Evolutionary conservation across 2,329 filamentous ascomycete genomes (phyloP), one percentile per base, ranked within the genome.

Genomic region (Colletotrichum sp.): DNA sequence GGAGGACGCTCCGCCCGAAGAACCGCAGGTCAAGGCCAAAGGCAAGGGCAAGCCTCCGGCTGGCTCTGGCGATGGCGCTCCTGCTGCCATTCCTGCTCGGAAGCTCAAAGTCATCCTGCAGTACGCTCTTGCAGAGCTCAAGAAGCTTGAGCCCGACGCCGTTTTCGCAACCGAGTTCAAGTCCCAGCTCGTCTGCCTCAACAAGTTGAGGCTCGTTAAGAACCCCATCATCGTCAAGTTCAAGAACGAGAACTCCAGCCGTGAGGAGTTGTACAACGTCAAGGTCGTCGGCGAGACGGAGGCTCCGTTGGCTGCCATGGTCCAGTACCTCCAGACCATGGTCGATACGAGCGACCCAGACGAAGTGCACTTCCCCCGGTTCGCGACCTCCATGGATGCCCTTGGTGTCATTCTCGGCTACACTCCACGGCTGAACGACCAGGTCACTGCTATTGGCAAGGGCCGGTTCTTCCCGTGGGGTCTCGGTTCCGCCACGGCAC

Each of bases 351-450:
- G 80, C 3, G 83, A 82, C 44, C 68, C 82, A 1, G 80, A 82
- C 5, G 84, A 86, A 13, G 75, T 78, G 2, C 78, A 81, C 1
- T 90, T 90, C 60, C 90, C 90, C 15, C 89, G 88, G 77, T 90
- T 87, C 62, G 84, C 85, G 2, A 86, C 88, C 5, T 83, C 85
- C 10, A 83, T 91, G 16, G 88, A 91, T 76, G 88, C 88, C 2
- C 81, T 92, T n/a, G 88, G 88, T 64, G 84, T 90, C 57, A 86
- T 92, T 59, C 83, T 91, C 5, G 89, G 89, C 3, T 86, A 87
- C 77, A 80, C 81, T 1, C 81, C 89, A 8, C 84, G 88, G 57
- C 82, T 81, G 21, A 84, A 83, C 72, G 52, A 81, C 8, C 78
- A 84, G 16, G 79, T 86, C 49, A 80, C 84, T 6, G 82, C 88